phyloP scores from a whole-genome alignment of 1,284 basidiomycete genomes.

The Cryptococcus hybrid region DNA sequence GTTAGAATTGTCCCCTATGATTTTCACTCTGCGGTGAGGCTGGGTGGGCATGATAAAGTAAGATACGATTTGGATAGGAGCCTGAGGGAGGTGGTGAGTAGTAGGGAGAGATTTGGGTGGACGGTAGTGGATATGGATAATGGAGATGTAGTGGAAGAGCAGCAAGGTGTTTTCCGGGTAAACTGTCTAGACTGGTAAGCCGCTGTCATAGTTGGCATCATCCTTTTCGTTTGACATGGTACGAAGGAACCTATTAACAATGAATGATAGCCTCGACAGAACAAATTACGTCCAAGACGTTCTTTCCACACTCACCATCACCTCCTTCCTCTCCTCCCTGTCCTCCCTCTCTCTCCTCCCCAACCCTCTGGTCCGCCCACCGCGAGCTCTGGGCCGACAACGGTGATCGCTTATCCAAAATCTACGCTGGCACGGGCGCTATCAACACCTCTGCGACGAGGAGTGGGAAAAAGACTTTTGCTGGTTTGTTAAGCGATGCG shows the following conservation, averaged over 20 bases:
- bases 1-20: slow-evolving; percentile 78
- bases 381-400: slow-evolving; percentile 97
- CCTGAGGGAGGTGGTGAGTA: slow-evolving; percentile 60
- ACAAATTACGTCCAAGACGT: slow-evolving; percentile 99
- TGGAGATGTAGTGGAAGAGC: slow-evolving; percentile 70
- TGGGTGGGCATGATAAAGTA: slow-evolving; percentile 86
- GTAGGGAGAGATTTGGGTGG: slow-evolving; percentile 80
- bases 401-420: slow-evolving; percentile 78
- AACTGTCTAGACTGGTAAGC: slow-evolving; percentile 93
- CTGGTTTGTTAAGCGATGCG: slow-evolving; percentile 89
- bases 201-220: background rate
- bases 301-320: slow-evolving; percentile 71
- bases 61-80: slow-evolving; percentile 71
- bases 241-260: slow-evolving; percentile 8
- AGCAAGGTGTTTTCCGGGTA: slow-evolving; percentile 86
- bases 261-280: slow-evolving; percentile 70
- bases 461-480: slow-evolving; percentile 88
- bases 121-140: slow-evolving; percentile 68
- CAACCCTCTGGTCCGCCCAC: slow-evolving; percentile 77
- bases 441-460: slow-evolving; percentile 95
- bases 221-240: background rate
- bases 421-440: slow-evolving; percentile 96
- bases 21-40: slow-evolving; percentile 80
- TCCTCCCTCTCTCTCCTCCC: slow-evolving; percentile 28
- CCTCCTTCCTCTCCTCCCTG: slow-evolving; percentile 51